Percentiles rank a stretch among this genome's conserved stretches.
Conservation (phyloP, 495 filamentous ascomycete species). For the Stereocaulon alpinum region DNA sequence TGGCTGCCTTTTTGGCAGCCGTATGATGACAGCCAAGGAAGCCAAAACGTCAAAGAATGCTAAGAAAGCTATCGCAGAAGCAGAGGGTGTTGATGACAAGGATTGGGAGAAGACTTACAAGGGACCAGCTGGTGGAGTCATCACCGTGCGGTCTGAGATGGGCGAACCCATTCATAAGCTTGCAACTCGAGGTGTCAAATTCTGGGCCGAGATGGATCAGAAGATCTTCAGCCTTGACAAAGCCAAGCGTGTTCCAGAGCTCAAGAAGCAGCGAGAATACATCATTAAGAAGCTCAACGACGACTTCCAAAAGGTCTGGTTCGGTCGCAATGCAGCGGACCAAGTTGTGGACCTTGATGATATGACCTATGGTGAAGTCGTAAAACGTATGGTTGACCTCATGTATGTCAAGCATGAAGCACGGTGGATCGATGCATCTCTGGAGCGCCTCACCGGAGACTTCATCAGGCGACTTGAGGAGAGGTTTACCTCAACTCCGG, state of each 20-base stretch:
- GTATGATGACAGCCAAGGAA: constrained; percentile 92
- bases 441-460: constrained; percentile 73
- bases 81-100: constrained; percentile 72
- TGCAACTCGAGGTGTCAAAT: constrained; percentile 83
- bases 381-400: constrained; percentile 87
- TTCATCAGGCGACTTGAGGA: constrained; percentile 95
- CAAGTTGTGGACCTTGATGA: constrained; percentile 90
- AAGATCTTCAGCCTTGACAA: constrained; percentile 96
- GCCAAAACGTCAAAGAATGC: constrained; percentile 86
- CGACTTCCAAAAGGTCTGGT: constrained; percentile 99
- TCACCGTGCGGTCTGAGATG: constrained; percentile 98
- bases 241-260: constrained; percentile 80
- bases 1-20: constrained; percentile 80
- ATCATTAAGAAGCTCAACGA: constrained; percentile 97
- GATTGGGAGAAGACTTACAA: constrained; percentile 98
- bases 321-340: constrained; percentile 75
- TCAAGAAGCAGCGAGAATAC: constrained; percentile 84
- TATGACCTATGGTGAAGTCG: constrained; percentile 93
- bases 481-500: constrained; percentile 62
- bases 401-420: constrained; percentile 92
- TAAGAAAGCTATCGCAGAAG: constrained; percentile 91
- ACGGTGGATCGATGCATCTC: constrained; percentile 86
- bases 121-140: constrained; percentile 78
- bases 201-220: constrained; percentile 97
- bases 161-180: constrained; percentile 98